Percentiles rank a stretch among this genome's conserved stretches.
Evolutionary conservation across 2,329 filamentous ascomycete genomes (phyloP).

Genomic region (Passalora sequoiae): DNA sequence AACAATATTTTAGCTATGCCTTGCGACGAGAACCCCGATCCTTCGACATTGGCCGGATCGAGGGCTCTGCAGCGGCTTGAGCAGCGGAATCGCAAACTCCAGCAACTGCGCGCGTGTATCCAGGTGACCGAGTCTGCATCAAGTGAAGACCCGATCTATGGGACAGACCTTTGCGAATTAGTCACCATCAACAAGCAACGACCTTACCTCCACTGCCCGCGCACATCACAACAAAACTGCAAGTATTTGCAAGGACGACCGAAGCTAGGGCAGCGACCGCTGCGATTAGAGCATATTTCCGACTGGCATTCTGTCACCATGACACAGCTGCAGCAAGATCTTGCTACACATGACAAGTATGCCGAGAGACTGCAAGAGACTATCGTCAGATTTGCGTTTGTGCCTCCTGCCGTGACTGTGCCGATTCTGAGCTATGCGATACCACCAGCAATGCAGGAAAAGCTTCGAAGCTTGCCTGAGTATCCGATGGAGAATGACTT

Average conservation of each 20-base stretch:
- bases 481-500: constrained; percentile 60
- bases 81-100: constrained; percentile 22
- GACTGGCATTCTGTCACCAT: constrained; percentile 24
- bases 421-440: constrained; percentile 33
- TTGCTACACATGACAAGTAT: constrained; percentile 66
- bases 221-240: constrained; percentile 1
- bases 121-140: constrained; percentile 21
- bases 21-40: constrained; percentile 21
- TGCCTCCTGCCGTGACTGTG: constrained; percentile 83
- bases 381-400: constrained; percentile 83
- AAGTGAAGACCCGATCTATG: constrained; percentile 25
- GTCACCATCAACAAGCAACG: constrained; percentile 22
- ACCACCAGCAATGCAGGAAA: constrained; percentile 22
- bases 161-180: constrained; percentile 29
- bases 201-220: constrained; percentile 18
- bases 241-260: constrained; percentile 20
- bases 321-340: constrained; percentile 24
- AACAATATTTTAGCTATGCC: constrained; percentile 18
- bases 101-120: constrained; percentile 29
- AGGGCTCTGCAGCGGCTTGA: constrained; percentile 25
- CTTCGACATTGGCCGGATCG: constrained; percentile 24
- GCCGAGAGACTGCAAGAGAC: constrained; percentile 66
- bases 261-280: constrained; percentile 18
- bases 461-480: constrained; percentile 20
- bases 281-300: constrained; percentile 25